These are phyloP conservation scores for Vitis rupestris DNA, from an alignment of 164 flowering plant genomes.

Conservation along the genomic window DNA sequence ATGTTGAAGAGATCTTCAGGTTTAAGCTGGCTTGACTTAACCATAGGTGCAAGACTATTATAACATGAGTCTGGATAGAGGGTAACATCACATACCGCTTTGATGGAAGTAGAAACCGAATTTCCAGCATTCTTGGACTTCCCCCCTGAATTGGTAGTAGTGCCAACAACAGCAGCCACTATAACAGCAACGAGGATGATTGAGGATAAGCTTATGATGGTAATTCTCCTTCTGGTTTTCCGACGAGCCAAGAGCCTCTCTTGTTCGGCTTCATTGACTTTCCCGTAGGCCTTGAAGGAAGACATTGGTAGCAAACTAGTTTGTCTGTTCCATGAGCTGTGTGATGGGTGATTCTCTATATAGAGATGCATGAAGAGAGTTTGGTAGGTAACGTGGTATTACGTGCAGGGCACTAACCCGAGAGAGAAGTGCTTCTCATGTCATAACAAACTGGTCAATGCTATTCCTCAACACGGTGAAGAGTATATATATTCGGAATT, in stretches of 20 bases:
- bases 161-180: conserved; percentile 55
- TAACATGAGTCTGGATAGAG: conserved; percentile 53
- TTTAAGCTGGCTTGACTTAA: conserved; percentile 14
- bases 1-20: conserved; percentile 49
- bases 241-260: conserved; percentile 35
- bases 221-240: conserved; percentile 41
- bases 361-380: no score
- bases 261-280: conserved; percentile 49
- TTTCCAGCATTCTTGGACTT: not conserved
- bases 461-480: no score
- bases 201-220: conserved; percentile 46
- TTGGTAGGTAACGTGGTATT: no score
- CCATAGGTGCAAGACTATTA: conserved; percentile 29
- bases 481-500: no score
- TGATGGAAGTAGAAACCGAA: conserved; percentile 35
- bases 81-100: conserved; percentile 56
- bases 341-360: not conserved
- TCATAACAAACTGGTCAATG: no score
- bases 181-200: conserved; percentile 45
- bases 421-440: no score
- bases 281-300: conserved; percentile 45
- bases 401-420: no score
- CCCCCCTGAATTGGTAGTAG: not conserved
- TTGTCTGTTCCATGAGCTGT: not conserved
- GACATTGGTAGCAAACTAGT: conserved; percentile 8